Evolutionary conservation across 768 basidiomycete species (phyloP).

Genomic region (Gelatoporia subvermispora): DNA sequence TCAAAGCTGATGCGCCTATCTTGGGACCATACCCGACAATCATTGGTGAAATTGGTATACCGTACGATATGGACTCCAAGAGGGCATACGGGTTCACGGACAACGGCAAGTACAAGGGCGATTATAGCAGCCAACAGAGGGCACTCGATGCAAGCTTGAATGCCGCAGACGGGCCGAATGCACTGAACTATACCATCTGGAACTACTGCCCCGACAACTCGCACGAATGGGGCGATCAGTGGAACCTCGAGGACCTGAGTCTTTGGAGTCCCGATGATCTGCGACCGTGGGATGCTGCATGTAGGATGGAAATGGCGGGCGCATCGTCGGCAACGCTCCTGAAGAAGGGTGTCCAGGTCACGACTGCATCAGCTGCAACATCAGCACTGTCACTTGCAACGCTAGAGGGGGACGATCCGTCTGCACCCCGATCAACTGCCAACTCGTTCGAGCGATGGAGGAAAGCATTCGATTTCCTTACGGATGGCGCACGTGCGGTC

Average conservation of each 20-base stretch:
- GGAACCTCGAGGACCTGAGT: slow-evolving; percentile 95
- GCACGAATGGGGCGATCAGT: slow-evolving; percentile 91
- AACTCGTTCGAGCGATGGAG: slow-evolving; percentile 32
- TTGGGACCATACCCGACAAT: slow-evolving; percentile 78
- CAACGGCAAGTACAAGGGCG: slow-evolving; percentile 61
- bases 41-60: slow-evolving; percentile 94
- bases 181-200: slow-evolving; percentile 82
- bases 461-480: slow-evolving; percentile 68
- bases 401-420: slow-evolving; percentile 18
- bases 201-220: slow-evolving; percentile 79
- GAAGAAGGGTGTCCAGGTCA: slow-evolving; percentile 18
- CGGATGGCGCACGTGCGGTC: slow-evolving; percentile 80
- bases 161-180: slow-evolving; percentile 71
- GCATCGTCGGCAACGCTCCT: slow-evolving; percentile 39
- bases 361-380: slow-evolving; percentile 12
- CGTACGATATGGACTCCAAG: slow-evolving; percentile 91
- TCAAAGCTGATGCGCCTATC: slow-evolving; percentile 69
- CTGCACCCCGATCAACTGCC: slow-evolving; percentile 13
- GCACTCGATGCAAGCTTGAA: slow-evolving; percentile 86
- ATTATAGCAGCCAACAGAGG: slow-evolving; percentile 72
- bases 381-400: slow-evolving; percentile 36
- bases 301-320: slow-evolving; percentile 22
- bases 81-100: slow-evolving; percentile 77
- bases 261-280: slow-evolving; percentile 81
- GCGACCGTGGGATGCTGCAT: slow-evolving; percentile 22